Evolutionary conservation across 495 filamentous ascomycete species (phyloP).

Genomic region (Trichoderma parareesei): DNA sequence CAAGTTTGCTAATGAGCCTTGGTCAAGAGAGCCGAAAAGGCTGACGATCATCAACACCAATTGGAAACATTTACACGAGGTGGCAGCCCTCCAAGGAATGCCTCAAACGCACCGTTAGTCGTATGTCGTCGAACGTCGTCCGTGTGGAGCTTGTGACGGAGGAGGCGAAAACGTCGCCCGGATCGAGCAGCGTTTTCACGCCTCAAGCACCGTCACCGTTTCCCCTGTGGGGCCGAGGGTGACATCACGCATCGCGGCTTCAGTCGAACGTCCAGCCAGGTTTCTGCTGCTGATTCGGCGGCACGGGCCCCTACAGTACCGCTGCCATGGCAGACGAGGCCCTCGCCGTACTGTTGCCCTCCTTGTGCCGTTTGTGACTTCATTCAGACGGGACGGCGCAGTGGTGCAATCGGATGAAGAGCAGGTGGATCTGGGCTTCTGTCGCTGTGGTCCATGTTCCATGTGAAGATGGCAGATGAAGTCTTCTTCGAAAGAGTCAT

Average conservation of each 20-base stretch:
- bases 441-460: not conserved
- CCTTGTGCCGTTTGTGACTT: not conserved
- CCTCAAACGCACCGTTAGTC: not conserved
- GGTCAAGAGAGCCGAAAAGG: no score
- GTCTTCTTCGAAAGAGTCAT: no score
- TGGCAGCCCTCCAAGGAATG: no score
- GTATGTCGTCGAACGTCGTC: not conserved
- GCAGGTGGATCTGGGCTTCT: not conserved
- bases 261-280: not conserved
- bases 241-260: not conserved
- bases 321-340: not conserved
- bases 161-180: slow-evolving; percentile 6
- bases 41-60: no score
- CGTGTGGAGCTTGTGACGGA: slow-evolving; percentile 3
- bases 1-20: no score
- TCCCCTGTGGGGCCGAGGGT: not conserved
- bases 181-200: not conserved
- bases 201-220: not conserved
- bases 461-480: not conserved
- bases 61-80: no score
- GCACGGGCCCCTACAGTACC: not conserved
- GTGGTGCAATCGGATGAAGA: not conserved
- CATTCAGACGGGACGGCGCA: not conserved
- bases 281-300: no score
- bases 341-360: not conserved